Conservation (phyloP, 2,329 filamentous ascomycete species). For the Botrytis fabae region DNA sequence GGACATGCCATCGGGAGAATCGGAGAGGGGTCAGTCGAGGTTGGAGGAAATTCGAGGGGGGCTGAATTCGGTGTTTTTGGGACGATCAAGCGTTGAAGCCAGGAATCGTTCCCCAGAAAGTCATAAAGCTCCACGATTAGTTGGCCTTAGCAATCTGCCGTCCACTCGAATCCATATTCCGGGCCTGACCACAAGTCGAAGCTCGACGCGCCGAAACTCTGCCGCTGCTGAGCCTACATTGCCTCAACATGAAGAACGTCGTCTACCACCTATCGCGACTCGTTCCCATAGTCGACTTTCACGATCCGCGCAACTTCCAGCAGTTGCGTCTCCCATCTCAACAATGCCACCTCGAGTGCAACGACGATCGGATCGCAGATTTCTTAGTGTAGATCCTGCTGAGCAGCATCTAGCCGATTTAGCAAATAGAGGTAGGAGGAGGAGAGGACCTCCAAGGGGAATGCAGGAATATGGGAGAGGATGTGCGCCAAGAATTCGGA, state of each 20-base stretch:
- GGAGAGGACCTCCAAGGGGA: slow-evolving; percentile 36
- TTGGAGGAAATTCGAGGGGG: slow-evolving; percentile 33
- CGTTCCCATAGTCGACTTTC: slow-evolving; percentile 28
- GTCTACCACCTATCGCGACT: slow-evolving; percentile 24
- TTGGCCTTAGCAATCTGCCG: slow-evolving; percentile 43
- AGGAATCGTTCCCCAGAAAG: slow-evolving; percentile 38
- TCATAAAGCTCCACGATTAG: slow-evolving; percentile 51
- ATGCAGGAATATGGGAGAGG: slow-evolving; percentile 32
- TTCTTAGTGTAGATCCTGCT: slow-evolving; percentile 50
- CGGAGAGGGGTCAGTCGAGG: slow-evolving; percentile 29
- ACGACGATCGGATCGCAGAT: slow-evolving; percentile 34
- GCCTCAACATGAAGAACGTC: slow-evolving; percentile 7
- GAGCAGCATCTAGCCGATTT: slow-evolving; percentile 50
- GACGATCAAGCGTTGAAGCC: slow-evolving; percentile 34
- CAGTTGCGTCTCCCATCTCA: slow-evolving; percentile 26
- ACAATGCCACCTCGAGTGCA: slow-evolving; percentile 26
- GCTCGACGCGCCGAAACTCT: slow-evolving; percentile 40
- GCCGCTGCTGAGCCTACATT: slow-evolving; percentile 16
- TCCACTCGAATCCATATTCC: slow-evolving; percentile 47
- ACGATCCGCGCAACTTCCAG: slow-evolving; percentile 22
- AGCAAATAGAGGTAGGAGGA: slow-evolving; percentile 46
- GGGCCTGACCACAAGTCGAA: slow-evolving; percentile 42
- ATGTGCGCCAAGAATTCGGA: slow-evolving; percentile 55
- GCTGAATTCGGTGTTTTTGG: slow-evolving; percentile 36
- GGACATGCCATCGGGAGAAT: slow-evolving; percentile 27